Percentiles rank a stretch among this genome's conserved stretches.
Conservation (phyloP, 345 rosid species). For the Bruguiera gymnorhiza region DNA sequence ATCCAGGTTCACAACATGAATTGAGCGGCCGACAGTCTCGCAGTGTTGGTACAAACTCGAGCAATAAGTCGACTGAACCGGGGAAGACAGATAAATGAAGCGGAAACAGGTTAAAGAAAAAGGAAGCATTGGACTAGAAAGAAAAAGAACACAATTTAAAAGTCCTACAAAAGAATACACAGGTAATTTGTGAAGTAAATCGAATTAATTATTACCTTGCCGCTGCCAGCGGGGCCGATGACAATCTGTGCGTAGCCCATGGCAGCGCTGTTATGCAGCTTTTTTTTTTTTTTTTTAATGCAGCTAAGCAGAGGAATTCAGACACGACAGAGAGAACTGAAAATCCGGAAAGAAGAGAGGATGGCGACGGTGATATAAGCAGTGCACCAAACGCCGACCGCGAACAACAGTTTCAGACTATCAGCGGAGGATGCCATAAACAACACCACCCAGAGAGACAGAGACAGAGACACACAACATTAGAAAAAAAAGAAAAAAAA, state of each 20-base stretch:
- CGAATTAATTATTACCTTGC: constrained; percentile 50
- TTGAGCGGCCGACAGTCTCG: constrained; percentile 55
- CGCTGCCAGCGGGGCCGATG: constrained; percentile 83
- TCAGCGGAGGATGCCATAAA: constrained; percentile 56
- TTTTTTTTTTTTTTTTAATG: background rate
- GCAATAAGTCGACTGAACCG: constrained; percentile 80
- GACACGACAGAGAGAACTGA: constrained; percentile 41
- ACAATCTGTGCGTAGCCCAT: constrained; percentile 93
- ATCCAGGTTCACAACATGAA: constrained; percentile 74
- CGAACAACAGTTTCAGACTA: constrained; percentile 47
- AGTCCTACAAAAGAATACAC: background rate
- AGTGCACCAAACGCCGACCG: constrained; percentile 75
- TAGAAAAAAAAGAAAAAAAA: background rate
- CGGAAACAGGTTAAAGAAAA: constrained; percentile 1
- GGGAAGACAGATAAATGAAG: background rate
- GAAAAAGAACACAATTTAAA: background rate
- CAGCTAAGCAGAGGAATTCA: constrained; percentile 11
- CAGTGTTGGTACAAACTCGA: constrained; percentile 72
- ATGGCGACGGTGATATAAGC: constrained; percentile 72
- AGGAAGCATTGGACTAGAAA: background rate
- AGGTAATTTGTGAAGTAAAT: background rate
- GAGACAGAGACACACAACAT: constrained; percentile 2
- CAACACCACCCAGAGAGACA: background rate
- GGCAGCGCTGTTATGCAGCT: background rate
- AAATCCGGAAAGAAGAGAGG: constrained; percentile 56